These are phyloP conservation scores for Paramecium tetraurelia DNA, from an alignment of 73 alveolate genomes.

Conservation along the genomic window DNA sequence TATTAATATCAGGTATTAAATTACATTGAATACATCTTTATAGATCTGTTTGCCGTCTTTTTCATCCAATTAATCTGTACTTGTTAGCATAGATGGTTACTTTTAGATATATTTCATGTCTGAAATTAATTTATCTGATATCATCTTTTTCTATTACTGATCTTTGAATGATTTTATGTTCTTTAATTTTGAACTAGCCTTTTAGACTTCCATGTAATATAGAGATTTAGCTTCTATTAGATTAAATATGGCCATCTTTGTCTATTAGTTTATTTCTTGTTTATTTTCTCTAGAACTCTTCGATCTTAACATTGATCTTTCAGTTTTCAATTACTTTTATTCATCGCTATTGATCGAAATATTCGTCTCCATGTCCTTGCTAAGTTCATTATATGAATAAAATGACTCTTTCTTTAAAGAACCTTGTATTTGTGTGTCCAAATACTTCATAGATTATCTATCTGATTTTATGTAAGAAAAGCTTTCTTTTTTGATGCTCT, in stretches of 20 bases:
- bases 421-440: background rate
- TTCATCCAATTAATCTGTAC: background rate
- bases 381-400: background rate
- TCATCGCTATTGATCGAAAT: background rate
- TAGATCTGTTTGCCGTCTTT: background rate
- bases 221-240: background rate
- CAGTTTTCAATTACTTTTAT: background rate
- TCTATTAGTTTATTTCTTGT: background rate
- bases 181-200: background rate
- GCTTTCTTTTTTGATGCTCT: constrained; percentile 3
- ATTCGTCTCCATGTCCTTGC: background rate
- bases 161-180: background rate
- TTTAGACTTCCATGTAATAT: constrained; percentile 23
- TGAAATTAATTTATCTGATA: background rate
- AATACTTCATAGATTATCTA: background rate
- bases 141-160: constrained; percentile 15
- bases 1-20: background rate
- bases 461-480: constrained; percentile 28
- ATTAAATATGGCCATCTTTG: constrained; percentile 11
- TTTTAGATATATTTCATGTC: background rate
- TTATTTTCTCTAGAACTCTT: background rate
- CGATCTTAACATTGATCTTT: background rate
- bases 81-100: background rate
- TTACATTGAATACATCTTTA: background rate
- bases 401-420: background rate